Conservation (phyloP, 345 rosid species). For the Camelina neglecta region DNA sequence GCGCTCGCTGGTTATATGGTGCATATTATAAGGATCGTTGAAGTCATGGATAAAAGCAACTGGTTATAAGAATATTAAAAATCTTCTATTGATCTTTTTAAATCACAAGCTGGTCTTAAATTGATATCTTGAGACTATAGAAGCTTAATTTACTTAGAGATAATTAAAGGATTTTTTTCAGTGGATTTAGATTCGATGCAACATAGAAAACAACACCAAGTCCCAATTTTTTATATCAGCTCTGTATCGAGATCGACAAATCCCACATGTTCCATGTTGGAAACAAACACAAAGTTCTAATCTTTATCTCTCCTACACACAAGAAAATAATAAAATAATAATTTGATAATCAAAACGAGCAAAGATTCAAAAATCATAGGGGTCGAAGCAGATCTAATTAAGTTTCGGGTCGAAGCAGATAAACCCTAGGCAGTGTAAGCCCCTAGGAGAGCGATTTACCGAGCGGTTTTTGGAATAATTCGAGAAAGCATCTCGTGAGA, state of each 20-base stretch:
- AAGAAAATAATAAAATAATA: neutral
- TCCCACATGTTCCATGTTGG: neutral
- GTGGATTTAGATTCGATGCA: neutral
- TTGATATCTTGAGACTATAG: neutral
- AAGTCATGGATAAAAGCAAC: constrained; percentile 23
- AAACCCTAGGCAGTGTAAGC: neutral
- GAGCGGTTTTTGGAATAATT: neutral
- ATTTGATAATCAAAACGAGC: neutral
- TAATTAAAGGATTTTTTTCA: neutral
- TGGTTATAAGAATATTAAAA: constrained; percentile 11
- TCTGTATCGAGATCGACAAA: neutral
- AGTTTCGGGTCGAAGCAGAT: neutral
- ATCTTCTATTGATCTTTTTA: neutral
- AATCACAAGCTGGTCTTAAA: constrained; percentile 13
- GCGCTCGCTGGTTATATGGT: constrained; percentile 14
- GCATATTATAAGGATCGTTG: neutral
- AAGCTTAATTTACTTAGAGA: neutral
- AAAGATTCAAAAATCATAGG: neutral
- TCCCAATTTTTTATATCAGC: neutral
- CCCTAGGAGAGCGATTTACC: neutral
- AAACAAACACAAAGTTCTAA: neutral
- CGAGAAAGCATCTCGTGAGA: neutral
- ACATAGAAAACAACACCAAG: neutral
- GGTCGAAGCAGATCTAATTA: neutral
- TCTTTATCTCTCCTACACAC: neutral